Percentiles rank a stretch among this genome's conserved stretches.
Conservation (phyloP, 495 filamentous ascomycete genomes). For the Penicillium malachiteum region DNA sequence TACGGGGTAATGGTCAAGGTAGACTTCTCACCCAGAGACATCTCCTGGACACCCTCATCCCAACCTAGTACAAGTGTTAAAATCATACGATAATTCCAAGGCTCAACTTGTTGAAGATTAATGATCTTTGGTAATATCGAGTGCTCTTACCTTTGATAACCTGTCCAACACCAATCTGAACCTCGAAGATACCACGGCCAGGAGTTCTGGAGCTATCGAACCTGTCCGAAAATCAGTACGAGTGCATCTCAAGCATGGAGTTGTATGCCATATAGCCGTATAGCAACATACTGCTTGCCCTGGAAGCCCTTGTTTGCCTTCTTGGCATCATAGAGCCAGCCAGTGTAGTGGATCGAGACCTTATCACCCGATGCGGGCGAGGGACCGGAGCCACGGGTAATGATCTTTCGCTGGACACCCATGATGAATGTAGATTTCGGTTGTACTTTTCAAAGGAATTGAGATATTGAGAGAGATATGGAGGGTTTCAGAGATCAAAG, state of each 20-base stretch:
- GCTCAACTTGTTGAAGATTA: background rate
- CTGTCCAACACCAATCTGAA: constrained; percentile 67
- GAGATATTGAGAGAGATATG: background rate
- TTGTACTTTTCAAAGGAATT: background rate
- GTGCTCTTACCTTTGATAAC: constrained; percentile 70
- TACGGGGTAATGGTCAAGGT: constrained; percentile 77
- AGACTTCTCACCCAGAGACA: constrained; percentile 78
- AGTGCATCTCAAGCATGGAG: background rate
- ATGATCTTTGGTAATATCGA: background rate
- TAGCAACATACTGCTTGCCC: constrained; percentile 46
- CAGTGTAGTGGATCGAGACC: constrained; percentile 84
- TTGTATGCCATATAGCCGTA: background rate
- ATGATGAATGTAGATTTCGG: constrained; percentile 34
- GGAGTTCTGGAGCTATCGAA: constrained; percentile 71
- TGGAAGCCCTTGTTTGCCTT: constrained; percentile 46
- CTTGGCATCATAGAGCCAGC: constrained; percentile 69
- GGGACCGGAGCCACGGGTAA: constrained; percentile 50
- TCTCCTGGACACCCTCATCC: constrained; percentile 79
- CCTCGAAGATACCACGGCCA: constrained; percentile 60
- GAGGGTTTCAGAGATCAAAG: background rate
- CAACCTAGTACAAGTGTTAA: constrained; percentile 56
- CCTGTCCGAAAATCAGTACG: constrained; percentile 35
- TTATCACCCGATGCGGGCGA: constrained; percentile 61
- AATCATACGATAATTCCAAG: background rate
- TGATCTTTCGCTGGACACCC: constrained; percentile 52